Evolutionary conservation across 83 land plant species (phyloP).

Genomic region (Picea engelmannii): DNA sequence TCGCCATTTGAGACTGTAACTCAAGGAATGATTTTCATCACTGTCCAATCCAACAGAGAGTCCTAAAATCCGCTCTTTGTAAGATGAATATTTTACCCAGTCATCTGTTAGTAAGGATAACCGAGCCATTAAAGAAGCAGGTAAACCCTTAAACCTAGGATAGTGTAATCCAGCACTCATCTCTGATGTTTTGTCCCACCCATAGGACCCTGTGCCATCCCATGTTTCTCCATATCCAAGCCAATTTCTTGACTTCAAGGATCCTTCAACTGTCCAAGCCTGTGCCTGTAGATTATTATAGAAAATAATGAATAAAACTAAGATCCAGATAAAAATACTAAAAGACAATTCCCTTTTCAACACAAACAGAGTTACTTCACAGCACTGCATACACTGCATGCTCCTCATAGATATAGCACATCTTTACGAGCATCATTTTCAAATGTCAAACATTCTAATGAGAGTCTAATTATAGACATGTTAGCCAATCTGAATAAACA

Average conservation of each 20-base stretch:
- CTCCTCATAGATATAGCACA: slow-evolving; percentile 2
- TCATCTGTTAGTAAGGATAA: slow-evolving; percentile 78
- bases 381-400: neutral
- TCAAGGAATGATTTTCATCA: slow-evolving; percentile 62
- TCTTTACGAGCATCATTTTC: neutral
- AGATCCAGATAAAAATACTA: neutral
- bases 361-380: neutral
- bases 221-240: slow-evolving; percentile 92
- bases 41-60: slow-evolving; percentile 79
- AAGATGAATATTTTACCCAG: slow-evolving; percentile 90
- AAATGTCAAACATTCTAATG: neutral
- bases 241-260: slow-evolving; percentile 78
- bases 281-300: slow-evolving; percentile 53
- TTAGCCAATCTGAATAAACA: neutral
- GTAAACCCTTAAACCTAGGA: slow-evolving; percentile 72
- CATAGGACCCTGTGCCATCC: slow-evolving; percentile 84
- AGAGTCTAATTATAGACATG: too few relatives aligned
- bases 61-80: slow-evolving; percentile 77
- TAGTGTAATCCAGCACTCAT: slow-evolving; percentile 76
- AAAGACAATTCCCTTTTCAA: neutral
- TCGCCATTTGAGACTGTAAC: slow-evolving; percentile 89
- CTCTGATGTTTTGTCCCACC: slow-evolving; percentile 82
- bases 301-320: neutral
- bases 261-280: slow-evolving; percentile 84
- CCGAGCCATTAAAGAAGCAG: slow-evolving; percentile 66